Percentiles rank a stretch among this genome's conserved stretches.
Conservation (phyloP, 2,329 filamentous ascomycete genomes). For the Nakataea oryzae region DNA sequence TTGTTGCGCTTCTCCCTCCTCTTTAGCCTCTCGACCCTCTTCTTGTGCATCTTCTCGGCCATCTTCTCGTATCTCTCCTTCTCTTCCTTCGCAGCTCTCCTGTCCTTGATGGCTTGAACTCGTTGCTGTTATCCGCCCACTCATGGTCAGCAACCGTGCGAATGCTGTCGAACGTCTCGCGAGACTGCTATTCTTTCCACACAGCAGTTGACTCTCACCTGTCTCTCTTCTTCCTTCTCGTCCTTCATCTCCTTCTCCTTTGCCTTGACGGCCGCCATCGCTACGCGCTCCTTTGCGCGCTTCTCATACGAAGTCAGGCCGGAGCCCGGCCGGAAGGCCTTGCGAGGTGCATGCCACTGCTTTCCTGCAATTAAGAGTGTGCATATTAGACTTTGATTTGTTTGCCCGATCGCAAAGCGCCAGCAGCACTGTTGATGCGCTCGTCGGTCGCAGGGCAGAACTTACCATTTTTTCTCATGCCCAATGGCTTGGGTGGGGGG, state of each 20-base stretch:
- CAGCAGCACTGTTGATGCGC: too few species aligned
- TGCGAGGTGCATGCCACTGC: constrained; percentile 81
- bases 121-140: constrained; percentile 43
- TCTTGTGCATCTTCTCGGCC: constrained; percentile 96
- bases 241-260: constrained; percentile 94
- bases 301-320: constrained; percentile 73
- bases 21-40: constrained; percentile 86
- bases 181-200: background rate
- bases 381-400: background rate
- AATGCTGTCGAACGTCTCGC: background rate
- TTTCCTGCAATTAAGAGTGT: constrained; percentile 54
- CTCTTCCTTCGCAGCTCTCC: constrained; percentile 81
- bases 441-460: constrained; percentile 3
- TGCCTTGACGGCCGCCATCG: constrained; percentile 70
- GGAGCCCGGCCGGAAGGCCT: constrained; percentile 71
- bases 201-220: constrained; percentile 43
- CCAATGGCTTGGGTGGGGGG: constrained; percentile 32
- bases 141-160: constrained; percentile 1
- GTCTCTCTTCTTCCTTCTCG: constrained; percentile 81
- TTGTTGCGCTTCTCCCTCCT: constrained; percentile 95
- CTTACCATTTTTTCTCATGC: constrained; percentile 77
- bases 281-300: constrained; percentile 59
- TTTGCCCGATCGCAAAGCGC: too few species aligned
- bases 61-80: constrained; percentile 86
- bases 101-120: constrained; percentile 74